These are phyloP conservation scores for Nicotiana noctiflora DNA, from an alignment of 257 asterid genomes.

Conservation along the genomic window DNA sequence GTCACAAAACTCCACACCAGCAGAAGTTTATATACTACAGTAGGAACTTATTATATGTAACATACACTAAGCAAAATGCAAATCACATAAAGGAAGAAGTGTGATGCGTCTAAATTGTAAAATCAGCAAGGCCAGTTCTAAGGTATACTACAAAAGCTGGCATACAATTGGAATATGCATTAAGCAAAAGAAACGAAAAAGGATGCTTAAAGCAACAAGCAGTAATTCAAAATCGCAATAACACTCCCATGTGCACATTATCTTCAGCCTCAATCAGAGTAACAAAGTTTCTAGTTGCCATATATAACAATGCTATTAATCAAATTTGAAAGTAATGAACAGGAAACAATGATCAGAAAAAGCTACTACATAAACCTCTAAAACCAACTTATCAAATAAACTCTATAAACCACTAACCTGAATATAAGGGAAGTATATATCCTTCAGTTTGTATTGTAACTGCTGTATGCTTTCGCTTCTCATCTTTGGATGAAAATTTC, in stretches of 20 bases:
- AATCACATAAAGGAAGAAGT: not conserved
- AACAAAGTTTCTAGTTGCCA: not conserved
- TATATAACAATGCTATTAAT: not conserved
- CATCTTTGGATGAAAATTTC: slow-evolving; percentile 42
- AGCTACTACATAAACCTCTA: not conserved
- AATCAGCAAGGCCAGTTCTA: not conserved
- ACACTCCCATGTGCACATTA: not conserved
- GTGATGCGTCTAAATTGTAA: not conserved
- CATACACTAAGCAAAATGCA: not conserved
- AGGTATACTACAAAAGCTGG: not conserved
- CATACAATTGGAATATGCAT: not conserved
- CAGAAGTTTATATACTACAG: not conserved
- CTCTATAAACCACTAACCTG: slow-evolving; percentile 38
- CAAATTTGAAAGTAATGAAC: not conserved
- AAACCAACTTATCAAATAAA: not conserved
- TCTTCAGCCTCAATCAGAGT: not conserved
- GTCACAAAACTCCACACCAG: not conserved
- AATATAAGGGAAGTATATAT: slow-evolving; percentile 76
- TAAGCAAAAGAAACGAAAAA: not conserved
- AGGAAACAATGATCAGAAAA: not conserved
- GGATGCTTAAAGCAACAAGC: not conserved
- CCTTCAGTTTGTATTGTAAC: slow-evolving; percentile 47
- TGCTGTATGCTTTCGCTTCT: slow-evolving; percentile 12
- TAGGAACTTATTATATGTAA: not conserved
- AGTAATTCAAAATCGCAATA: not conserved